These are phyloP conservation scores for Penicillium bialowiezense DNA, from an alignment of 495 filamentous ascomycete genomes.

Conservation along the genomic window DNA sequence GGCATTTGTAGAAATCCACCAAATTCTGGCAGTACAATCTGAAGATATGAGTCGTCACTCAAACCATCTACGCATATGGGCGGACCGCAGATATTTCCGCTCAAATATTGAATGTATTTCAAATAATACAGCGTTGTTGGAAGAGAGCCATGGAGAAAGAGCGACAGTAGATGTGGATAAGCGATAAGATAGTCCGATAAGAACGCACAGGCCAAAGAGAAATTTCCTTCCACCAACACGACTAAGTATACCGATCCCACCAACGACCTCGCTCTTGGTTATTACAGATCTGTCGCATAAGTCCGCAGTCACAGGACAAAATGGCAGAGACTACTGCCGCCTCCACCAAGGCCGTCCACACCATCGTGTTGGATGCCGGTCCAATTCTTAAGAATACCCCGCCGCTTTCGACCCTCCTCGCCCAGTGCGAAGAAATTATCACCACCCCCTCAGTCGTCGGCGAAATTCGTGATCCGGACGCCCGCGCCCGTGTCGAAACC, in stretches of 20 bases:
- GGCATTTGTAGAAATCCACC: too few relatives aligned
- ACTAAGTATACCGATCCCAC: constrained; percentile 1
- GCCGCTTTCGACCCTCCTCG: constrained; percentile 70
- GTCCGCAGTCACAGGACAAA: constrained; percentile 2
- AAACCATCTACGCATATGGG: too few relatives aligned
- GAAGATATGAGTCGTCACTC: too few relatives aligned
- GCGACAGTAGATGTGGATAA: constrained; percentile 8
- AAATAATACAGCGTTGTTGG: too few relatives aligned
- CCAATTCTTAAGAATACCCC: constrained; percentile 90
- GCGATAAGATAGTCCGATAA: constrained; percentile 29
- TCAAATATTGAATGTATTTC: too few relatives aligned
- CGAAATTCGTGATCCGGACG: constrained; percentile 85
- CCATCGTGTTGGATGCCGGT: constrained; percentile 85
- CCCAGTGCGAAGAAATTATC: constrained; percentile 71
- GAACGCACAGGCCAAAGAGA: constrained; percentile 30
- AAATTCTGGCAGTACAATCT: too few relatives aligned
- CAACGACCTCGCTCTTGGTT: background rate
- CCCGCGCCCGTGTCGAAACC: constrained; percentile 75
- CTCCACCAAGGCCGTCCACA: constrained; percentile 68
- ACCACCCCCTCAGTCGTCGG: constrained; percentile 83
- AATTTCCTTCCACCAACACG: constrained; percentile 23
- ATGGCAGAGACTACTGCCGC: constrained; percentile 38
- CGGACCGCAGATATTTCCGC: too few relatives aligned
- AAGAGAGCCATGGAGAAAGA: too few relatives aligned
- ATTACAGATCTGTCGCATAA: background rate